Conservation (phyloP, 1,139 yeast species). For the Arxiozyma slooffiae region DNA sequence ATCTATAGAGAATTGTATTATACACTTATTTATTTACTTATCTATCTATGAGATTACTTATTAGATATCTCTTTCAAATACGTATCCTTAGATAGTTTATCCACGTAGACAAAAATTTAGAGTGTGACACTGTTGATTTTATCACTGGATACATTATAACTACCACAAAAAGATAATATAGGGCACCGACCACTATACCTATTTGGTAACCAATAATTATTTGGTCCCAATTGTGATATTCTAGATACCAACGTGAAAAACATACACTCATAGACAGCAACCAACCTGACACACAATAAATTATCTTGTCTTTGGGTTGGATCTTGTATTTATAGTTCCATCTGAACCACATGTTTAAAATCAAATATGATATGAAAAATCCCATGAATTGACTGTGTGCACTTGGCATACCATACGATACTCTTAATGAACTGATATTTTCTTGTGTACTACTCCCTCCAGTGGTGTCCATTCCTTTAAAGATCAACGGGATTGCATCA, state of each 20-base stretch:
- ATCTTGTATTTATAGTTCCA: slow-evolving; percentile 28
- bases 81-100: not conserved
- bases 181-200: slow-evolving; percentile 51
- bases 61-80: too few species aligned
- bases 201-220: slow-evolving; percentile 61
- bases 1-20: too few species aligned
- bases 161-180: slow-evolving; percentile 32
- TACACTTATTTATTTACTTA: too few species aligned
- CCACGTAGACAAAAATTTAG: not conserved
- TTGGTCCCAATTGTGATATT: slow-evolving; percentile 67
- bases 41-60: too few species aligned
- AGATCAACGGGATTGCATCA: slow-evolving; percentile 13
- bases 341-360: slow-evolving; percentile 40
- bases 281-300: not conserved
- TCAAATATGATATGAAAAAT: slow-evolving; percentile 58
- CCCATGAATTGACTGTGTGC: slow-evolving; percentile 97
- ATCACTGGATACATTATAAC: slow-evolving; percentile 9
- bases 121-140: not conserved
- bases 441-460: slow-evolving; percentile 42
- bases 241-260: slow-evolving; percentile 65
- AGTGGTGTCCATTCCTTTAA: not conserved
- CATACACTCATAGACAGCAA: slow-evolving; percentile 40
- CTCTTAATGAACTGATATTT: not conserved
- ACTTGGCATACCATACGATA: slow-evolving; percentile 75
- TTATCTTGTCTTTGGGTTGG: not conserved